Conservation (phyloP, 768 basidiomycete genomes). For the Imleria badia region DNA sequence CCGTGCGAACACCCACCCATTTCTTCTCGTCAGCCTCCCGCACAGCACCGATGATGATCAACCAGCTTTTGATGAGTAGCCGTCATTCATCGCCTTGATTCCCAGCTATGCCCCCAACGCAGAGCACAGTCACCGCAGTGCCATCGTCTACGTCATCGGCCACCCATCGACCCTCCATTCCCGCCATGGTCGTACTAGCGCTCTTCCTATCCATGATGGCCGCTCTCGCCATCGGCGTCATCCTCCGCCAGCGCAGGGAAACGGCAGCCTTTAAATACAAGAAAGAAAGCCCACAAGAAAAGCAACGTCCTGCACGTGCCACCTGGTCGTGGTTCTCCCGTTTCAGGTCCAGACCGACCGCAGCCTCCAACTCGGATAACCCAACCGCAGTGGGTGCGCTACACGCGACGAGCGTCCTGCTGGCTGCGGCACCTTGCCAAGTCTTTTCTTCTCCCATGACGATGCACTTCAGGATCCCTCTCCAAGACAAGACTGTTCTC, state of each 20-base stretch:
- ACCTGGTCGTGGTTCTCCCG: slow-evolving; percentile 1
- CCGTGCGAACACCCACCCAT: background rate
- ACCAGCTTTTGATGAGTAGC: background rate
- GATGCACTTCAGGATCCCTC: slow-evolving; percentile 23
- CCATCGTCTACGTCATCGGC: background rate
- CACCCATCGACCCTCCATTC: slow-evolving; percentile 14
- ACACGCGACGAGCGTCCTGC: slow-evolving; percentile 21
- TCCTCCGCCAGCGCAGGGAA: slow-evolving; percentile 18
- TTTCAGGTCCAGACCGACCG: background rate
- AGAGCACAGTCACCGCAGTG: background rate
- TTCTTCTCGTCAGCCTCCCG: slow-evolving; percentile 14
- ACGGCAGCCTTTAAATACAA: background rate
- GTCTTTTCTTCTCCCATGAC: slow-evolving; percentile 19
- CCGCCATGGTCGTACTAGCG: slow-evolving; percentile 20
- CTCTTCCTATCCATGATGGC: slow-evolving; percentile 21
- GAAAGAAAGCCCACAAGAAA: background rate
- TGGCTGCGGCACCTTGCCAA: slow-evolving; percentile 28
- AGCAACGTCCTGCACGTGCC: background rate
- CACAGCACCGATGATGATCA: background rate
- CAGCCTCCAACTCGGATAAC: background rate
- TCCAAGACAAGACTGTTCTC: slow-evolving; percentile 19
- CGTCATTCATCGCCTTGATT: background rate
- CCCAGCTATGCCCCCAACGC: slow-evolving; percentile 19
- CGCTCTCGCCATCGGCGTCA: slow-evolving; percentile 17
- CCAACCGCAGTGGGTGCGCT: slow-evolving; percentile 22